These are phyloP conservation scores for Brasilioporus rufonigricans DNA, from an alignment of 768 basidiomycete genomes.

Conservation along the genomic window DNA sequence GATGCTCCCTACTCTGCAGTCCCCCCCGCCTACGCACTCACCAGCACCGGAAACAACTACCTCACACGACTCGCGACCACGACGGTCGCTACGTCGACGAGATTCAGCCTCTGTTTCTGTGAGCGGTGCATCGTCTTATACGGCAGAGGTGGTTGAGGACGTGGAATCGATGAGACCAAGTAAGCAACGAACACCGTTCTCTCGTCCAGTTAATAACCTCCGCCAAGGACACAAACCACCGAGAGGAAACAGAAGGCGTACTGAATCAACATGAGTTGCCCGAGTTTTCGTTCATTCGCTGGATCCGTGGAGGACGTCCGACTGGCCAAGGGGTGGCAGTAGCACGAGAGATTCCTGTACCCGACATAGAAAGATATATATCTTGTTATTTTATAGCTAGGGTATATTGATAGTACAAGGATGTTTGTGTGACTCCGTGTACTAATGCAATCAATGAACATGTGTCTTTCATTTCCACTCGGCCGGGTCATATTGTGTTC, in stretches of 20 bases:
- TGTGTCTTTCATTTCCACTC: not conserved
- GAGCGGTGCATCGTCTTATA: constrained; percentile 32
- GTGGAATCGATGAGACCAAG: constrained; percentile 27
- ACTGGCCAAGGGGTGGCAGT: constrained; percentile 1
- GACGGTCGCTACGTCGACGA: constrained; percentile 26
- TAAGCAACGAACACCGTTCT: constrained; percentile 13
- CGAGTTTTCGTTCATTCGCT: not conserved
- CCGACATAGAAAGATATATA: constrained; percentile 22
- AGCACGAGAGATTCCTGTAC: constrained; percentile 19
- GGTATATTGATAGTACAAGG: not conserved
- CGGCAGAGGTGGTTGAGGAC: constrained; percentile 28
- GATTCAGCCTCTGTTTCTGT: constrained; percentile 32
- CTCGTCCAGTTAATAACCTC: not conserved
- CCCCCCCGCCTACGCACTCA: constrained; percentile 18
- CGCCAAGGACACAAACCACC: constrained; percentile 22
- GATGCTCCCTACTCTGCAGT: constrained; percentile 19
- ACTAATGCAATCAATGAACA: no score
- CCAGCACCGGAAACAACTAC: constrained; percentile 22
- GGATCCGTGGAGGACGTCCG: not conserved
- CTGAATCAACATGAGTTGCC: constrained; percentile 16
- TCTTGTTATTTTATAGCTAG: constrained; percentile 22
- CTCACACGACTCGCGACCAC: constrained; percentile 27
- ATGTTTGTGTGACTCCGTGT: not conserved
- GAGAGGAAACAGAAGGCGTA: constrained; percentile 22
- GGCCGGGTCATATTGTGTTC: not conserved